Evolutionary conservation across 257 asterid species (phyloP).

Genomic region (Plantago ovata): DNA sequence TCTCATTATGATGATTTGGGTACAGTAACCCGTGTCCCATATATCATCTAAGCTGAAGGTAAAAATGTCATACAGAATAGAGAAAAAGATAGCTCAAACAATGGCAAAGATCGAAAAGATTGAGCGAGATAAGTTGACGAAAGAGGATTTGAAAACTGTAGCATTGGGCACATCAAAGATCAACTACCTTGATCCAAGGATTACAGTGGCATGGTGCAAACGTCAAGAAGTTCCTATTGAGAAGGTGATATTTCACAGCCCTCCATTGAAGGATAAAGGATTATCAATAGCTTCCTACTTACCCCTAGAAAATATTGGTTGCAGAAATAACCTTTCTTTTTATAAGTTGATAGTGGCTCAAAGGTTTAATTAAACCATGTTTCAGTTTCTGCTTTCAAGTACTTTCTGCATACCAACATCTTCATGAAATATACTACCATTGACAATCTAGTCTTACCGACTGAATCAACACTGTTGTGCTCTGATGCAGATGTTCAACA

Average conservation of each 20-base stretch:
- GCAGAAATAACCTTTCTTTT: too few species aligned
- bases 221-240: constrained; percentile 97
- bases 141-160: constrained; percentile 84
- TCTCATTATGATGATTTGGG: constrained; percentile 5
- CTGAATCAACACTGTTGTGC: background rate
- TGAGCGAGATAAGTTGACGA: constrained; percentile 75
- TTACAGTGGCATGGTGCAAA: constrained; percentile 99
- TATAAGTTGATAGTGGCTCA: too few species aligned
- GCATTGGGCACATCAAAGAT: constrained; percentile 97
- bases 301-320: too few species aligned
- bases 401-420: background rate
- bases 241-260: constrained; percentile 63
- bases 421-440: background rate
- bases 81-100: constrained; percentile 77
- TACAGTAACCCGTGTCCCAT: background rate
- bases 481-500: constrained; percentile 76
- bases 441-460: background rate
- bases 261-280: too few species aligned
- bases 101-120: constrained; percentile 64
- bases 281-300: too few species aligned
- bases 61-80: constrained; percentile 47
- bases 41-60: constrained; percentile 22
- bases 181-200: constrained; percentile 98
- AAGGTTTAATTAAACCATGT: too few species aligned
- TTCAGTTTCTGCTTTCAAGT: too few species aligned